A percentile compares a stretch with the other conserved stretches of the same genome.
phyloP scores from a whole-genome alignment of 2,329 filamentous ascomycete genomes.

The Penicillium decumbens region DNA sequence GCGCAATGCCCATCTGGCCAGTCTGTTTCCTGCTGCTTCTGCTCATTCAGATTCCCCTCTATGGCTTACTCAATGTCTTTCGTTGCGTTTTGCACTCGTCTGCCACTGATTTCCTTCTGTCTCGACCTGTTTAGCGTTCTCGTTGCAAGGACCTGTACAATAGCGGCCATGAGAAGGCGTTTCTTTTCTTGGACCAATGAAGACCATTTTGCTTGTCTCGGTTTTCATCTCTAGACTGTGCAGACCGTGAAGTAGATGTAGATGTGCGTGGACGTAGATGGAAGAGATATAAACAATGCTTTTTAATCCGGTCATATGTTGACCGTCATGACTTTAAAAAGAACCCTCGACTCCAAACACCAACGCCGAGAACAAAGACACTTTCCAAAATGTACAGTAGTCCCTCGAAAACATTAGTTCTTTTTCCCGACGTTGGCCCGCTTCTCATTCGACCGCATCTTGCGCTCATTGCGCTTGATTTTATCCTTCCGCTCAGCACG shows the following conservation, averaged over 20 bases:
- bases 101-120: background rate
- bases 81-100: background rate
- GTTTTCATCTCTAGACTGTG: background rate
- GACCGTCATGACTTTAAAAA: conserved; percentile 16
- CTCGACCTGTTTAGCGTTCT: conserved; percentile 14
- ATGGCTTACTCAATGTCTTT: conserved; percentile 13
- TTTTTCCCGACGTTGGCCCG: conserved; percentile 38
- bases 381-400: conserved; percentile 9
- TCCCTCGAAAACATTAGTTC: conserved; percentile 11
- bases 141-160: conserved; percentile 19
- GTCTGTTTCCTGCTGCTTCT: conserved; percentile 13
- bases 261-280: background rate
- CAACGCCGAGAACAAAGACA: conserved; percentile 23
- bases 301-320: conserved; percentile 17
- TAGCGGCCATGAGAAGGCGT: conserved; percentile 17
- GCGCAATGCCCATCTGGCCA: conserved; percentile 3
- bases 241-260: background rate
- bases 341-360: conserved; percentile 22
- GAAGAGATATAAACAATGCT: conserved; percentile 19
- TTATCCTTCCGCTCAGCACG: conserved; percentile 65
- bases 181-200: conserved; percentile 14
- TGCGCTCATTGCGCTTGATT: conserved; percentile 59
- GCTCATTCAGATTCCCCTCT: conserved; percentile 22
- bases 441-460: conserved; percentile 63
- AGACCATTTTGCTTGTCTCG: conserved; percentile 8